Percentiles rank a stretch among this genome's conserved stretches.
Conservation (phyloP, 1,284 basidiomycete species). For the Malassezia caprae region DNA sequence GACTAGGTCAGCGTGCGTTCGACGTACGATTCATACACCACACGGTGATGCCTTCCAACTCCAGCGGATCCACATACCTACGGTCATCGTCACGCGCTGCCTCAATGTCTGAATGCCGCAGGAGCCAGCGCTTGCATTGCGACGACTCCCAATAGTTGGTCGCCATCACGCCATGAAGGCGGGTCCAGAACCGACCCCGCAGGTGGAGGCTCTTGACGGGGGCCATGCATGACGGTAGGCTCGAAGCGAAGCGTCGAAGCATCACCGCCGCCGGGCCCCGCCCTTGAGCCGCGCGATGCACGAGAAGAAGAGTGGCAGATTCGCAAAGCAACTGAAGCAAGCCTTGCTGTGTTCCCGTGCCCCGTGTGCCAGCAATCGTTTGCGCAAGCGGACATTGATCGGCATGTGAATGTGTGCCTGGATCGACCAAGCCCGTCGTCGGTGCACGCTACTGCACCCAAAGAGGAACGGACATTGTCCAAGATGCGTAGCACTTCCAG, state of each 20-base stretch:
- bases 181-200: neutral
- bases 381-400: neutral
- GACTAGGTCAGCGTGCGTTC: conserved; percentile 1
- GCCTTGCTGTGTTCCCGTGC: neutral
- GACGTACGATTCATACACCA: conserved; percentile 39
- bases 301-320: conserved; percentile 1
- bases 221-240: neutral
- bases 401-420: conserved; percentile 2
- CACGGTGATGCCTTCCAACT: conserved; percentile 34
- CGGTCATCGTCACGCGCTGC: conserved; percentile 35
- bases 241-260: neutral
- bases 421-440: neutral
- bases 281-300: neutral
- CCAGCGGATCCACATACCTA: conserved; percentile 25
- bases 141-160: conserved; percentile 18
- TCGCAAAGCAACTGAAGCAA: neutral
- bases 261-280: neutral
- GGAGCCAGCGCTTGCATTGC: conserved; percentile 37
- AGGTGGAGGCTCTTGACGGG: neutral
- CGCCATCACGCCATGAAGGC: conserved; percentile 8
- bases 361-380: neutral
- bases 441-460: neutral
- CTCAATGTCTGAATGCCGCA: conserved; percentile 31
- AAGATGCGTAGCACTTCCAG: neutral
- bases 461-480: neutral